Evolutionary conservation across 768 basidiomycete genomes (phyloP), one percentile per base, ranked within the genome.

Genomic region (Macrolepiota fuliginosa): DNA sequence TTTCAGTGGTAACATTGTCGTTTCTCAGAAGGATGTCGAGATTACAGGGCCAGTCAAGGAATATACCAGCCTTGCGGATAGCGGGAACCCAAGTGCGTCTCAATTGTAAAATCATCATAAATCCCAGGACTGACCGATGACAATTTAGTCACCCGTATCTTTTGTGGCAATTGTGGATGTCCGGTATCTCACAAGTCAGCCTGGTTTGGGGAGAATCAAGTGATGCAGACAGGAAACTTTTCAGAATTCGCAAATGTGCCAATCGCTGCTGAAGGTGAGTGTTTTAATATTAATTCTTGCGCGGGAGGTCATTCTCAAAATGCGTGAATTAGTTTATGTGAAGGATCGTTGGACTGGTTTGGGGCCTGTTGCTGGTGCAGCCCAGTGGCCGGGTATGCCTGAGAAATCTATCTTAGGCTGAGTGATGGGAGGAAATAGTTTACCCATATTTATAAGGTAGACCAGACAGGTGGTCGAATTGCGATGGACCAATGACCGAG

Each of bases 221-320:
- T 74, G 17, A 70, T 77, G 36, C 76, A 75, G 63, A 75, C 76
- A 2, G 75, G 75, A 10, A 76, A 74, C 63, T 75, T 77, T 55
- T 39, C 39, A n/a, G 69, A 68, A 27, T 73, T 74, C 32, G 68
- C 67, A 3, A 59, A 66, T 40, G 58, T 75, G 29, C 74, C 74
- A 1, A 63, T 77, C 46, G 56, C 45, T 13, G 63, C 68, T 40
- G 74, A 76, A 62, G 59, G 75, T 76, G 60, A 66, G 74, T 62
- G 7, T 9, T 35, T 27, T 11, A 7, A 49, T 32, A 24, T 45
- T 25, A 40, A 10, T 39, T 56, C n/a, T n/a, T 45, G 35, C 42
- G 42, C 24, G 27, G 15, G 35, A 36, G 32, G 12, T 1, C 27
- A 35, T 32, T 9, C 11, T 17, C 9, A 53, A 39, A 5, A 10